Evolutionary conservation across 2,329 filamentous ascomycete genomes (phyloP).

Genomic region (Diaporthe citrichinensis): DNA sequence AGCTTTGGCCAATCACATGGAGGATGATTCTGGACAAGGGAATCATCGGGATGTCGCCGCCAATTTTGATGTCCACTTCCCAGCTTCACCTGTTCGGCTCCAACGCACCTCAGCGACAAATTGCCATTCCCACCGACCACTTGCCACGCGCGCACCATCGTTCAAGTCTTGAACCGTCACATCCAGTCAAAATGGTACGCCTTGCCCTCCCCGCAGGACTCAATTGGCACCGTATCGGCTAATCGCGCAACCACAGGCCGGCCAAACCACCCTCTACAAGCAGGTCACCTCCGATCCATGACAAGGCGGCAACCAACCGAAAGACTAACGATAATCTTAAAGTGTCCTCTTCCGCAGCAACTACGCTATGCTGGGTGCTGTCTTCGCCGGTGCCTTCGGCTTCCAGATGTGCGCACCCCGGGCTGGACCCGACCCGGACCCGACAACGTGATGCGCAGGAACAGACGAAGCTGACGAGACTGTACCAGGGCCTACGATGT

Average conservation of each 20-base stretch:
- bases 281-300: conserved; percentile 38
- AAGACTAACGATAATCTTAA: conserved; percentile 44
- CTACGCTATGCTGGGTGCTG: conserved; percentile 85
- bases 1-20: conserved; percentile 42
- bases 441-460: conserved; percentile 35
- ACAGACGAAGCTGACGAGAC: conserved; percentile 24
- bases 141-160: conserved; percentile 24
- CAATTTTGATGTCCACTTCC: conserved; percentile 41
- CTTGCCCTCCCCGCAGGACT: conserved; percentile 28
- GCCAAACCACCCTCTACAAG: conserved; percentile 49
- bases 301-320: background rate
- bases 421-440: background rate
- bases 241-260: conserved; percentile 55
- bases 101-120: conserved; percentile 37
- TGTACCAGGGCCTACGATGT: conserved; percentile 83
- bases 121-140: conserved; percentile 34
- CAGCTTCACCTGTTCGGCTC: conserved; percentile 32
- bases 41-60: conserved; percentile 39
- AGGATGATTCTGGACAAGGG: conserved; percentile 38
- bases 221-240: conserved; percentile 45
- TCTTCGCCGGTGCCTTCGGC: conserved; percentile 90
- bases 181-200: conserved; percentile 70
- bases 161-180: conserved; percentile 33
- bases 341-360: conserved; percentile 91
- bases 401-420: conserved; percentile 86